A percentile compares a stretch with the other conserved stretches of the same genome.
Conservation (phyloP, 1,139 yeast genomes). For the Wickerhamomyces sp. region DNA sequence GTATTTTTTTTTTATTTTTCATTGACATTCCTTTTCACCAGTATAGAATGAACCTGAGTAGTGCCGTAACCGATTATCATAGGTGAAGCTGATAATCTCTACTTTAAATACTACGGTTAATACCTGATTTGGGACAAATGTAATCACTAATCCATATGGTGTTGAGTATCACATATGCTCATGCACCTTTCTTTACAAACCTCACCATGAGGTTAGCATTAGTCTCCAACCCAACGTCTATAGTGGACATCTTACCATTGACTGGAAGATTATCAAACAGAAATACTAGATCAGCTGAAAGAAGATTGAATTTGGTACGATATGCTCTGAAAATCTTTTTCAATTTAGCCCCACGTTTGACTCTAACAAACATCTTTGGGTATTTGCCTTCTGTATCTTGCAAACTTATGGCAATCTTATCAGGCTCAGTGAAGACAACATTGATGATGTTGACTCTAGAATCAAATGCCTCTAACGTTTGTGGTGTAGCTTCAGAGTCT, state of each 20-base stretch:
- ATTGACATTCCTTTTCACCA: too few species aligned
- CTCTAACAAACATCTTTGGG: conserved; percentile 2
- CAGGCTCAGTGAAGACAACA: conserved; percentile 1
- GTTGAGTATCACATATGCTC: neutral
- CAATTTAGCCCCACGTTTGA: conserved; percentile 1
- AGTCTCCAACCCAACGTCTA: neutral
- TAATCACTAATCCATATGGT: too few species aligned
- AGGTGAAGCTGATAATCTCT: too few species aligned
- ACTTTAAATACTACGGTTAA: too few species aligned
- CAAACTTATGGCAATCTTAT: neutral
- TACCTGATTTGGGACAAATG: too few species aligned
- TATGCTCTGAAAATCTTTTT: conserved; percentile 7
- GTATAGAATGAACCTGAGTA: too few species aligned
- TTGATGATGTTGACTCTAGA: neutral
- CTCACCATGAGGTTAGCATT: neutral
- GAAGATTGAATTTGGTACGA: neutral
- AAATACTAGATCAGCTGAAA: neutral
- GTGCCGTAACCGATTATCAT: too few species aligned
- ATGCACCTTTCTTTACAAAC: neutral
- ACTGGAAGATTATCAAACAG: neutral
- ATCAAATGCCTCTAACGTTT: neutral
- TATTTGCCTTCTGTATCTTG: neutral
- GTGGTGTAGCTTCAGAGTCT: neutral
- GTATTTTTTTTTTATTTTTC: too few species aligned
- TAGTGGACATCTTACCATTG: neutral